These are phyloP conservation scores for Piloderma croceum DNA, from an alignment of 768 basidiomycete species.

Conservation along the genomic window DNA sequence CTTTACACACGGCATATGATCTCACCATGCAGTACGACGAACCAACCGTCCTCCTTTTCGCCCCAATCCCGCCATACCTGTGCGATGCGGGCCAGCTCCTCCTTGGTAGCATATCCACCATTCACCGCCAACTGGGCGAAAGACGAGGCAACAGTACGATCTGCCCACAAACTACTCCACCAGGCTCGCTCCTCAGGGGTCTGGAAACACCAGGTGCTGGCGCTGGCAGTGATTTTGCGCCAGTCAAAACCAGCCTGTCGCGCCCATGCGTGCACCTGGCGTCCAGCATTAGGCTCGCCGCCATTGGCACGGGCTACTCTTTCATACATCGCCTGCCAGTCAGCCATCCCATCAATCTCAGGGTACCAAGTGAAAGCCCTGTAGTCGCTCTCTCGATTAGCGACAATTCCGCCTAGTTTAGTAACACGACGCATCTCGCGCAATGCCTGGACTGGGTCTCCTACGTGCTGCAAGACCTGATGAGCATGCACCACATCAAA, in stretches of 20 bases:
- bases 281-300: constrained; percentile 35
- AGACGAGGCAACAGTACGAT: constrained; percentile 28
- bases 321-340: constrained; percentile 16
- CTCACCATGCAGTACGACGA: constrained; percentile 28
- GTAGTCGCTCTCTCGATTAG: constrained; percentile 38
- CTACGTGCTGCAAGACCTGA: constrained; percentile 45
- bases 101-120: constrained; percentile 17
- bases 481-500: constrained; percentile 49
- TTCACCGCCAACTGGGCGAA: constrained; percentile 28
- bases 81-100: constrained; percentile 19
- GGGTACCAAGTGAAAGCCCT: constrained; percentile 31
- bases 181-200: constrained; percentile 31
- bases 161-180: constrained; percentile 36
- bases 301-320: constrained; percentile 25
- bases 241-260: constrained; percentile 30
- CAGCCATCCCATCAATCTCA: constrained; percentile 24
- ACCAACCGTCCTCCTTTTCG: constrained; percentile 29
- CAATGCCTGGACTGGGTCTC: constrained; percentile 34
- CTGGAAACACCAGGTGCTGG: constrained; percentile 33
- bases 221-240: constrained; percentile 21
- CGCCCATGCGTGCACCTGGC: constrained; percentile 33
- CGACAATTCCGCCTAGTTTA: constrained; percentile 41
- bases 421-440: constrained; percentile 45
- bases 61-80: constrained; percentile 27
- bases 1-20: constrained; percentile 13